Evolutionary conservation across 768 basidiomycete genomes (phyloP).

Genomic region (Phanerochaete carnosa): DNA sequence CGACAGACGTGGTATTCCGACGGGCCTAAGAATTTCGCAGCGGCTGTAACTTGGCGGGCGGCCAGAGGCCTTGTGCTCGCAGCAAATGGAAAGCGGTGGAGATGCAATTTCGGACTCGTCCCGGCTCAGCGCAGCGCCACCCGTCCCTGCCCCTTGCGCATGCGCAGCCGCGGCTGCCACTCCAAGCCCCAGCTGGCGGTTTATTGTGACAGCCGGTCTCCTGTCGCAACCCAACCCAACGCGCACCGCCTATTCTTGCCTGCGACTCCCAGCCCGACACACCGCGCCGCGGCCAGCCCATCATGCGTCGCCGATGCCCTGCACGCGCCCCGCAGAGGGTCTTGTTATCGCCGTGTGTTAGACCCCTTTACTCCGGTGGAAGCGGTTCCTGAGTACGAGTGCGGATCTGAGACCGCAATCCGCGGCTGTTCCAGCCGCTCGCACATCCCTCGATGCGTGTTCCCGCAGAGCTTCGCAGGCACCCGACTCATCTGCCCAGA

Average conservation of each 20-base stretch:
- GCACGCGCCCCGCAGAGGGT: neutral
- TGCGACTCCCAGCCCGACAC: neutral
- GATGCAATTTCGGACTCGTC: neutral
- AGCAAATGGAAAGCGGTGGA: neutral
- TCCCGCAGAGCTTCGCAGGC: neutral
- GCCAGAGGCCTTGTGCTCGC: neutral
- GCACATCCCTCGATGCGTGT: neutral
- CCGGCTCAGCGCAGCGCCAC: neutral
- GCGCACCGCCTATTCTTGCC: neutral
- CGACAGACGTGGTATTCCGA: constrained; percentile 6
- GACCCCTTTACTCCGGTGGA: neutral
- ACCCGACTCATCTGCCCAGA: neutral
- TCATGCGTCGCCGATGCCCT: too few species aligned
- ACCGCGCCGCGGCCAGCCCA: neutral
- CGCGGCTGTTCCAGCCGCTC: neutral
- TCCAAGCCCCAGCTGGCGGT: neutral
- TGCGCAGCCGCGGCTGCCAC: neutral
- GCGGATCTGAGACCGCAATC: neutral
- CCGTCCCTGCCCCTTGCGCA: neutral
- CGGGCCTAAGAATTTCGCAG: neutral
- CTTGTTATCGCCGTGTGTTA: neutral
- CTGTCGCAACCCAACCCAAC: too few species aligned
- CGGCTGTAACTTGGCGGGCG: neutral
- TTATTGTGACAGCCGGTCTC: neutral
- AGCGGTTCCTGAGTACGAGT: neutral